phyloP scores from a whole-genome alignment of 495 filamentous ascomycete genomes.

The Xylaria longipes region DNA sequence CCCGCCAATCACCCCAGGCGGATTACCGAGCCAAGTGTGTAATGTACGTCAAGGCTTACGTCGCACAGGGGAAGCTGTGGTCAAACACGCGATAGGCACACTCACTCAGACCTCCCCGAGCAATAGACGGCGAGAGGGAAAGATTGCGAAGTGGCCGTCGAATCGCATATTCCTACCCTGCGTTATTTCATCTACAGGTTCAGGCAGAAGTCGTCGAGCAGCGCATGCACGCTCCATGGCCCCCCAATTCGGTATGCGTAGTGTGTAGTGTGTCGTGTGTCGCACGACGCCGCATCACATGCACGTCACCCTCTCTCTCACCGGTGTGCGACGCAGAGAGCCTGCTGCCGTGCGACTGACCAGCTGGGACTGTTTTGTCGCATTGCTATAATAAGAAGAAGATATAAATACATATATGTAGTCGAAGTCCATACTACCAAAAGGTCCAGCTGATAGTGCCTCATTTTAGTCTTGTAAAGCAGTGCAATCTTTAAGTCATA shows the following conservation, averaged over 20 bases:
- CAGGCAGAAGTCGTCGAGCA: neutral
- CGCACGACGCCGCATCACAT: slow-evolving; percentile 2
- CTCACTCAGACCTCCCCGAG: neutral
- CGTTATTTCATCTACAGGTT: neutral
- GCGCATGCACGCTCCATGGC: neutral
- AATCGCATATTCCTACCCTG: slow-evolving; percentile 19
- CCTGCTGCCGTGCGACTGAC: slow-evolving; percentile 13
- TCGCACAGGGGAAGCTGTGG: neutral
- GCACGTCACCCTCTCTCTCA: neutral
- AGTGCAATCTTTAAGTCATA: neutral
- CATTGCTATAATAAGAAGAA: neutral
- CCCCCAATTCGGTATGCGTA: neutral
- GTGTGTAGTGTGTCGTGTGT: neutral
- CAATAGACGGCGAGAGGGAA: neutral
- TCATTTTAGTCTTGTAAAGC: neutral
- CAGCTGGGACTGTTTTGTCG: neutral
- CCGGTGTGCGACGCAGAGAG: slow-evolving; percentile 1
- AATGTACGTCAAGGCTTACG: slow-evolving; percentile 26
- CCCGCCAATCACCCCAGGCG: neutral
- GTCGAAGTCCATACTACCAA: neutral
- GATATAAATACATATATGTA: neutral
- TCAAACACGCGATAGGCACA: neutral
- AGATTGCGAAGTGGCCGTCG: neutral
- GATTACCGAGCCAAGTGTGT: neutral
- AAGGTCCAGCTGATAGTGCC: neutral